Evolutionary conservation across 2,329 filamentous ascomycete species (phyloP).

Genomic region (Phialocephala subalpina): DNA sequence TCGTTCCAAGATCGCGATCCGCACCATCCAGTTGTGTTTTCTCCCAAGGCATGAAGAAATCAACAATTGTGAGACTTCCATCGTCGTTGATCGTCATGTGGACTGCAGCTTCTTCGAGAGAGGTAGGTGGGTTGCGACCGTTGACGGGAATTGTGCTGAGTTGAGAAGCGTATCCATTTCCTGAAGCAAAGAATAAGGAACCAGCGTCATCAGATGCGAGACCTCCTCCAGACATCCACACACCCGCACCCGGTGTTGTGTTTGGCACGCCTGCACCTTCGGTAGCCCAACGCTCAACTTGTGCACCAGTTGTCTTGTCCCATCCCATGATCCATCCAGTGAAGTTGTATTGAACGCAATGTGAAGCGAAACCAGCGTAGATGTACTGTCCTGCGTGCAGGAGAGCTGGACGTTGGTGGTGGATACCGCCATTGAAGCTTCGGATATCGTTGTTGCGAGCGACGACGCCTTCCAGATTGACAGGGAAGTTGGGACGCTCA

Average conservation of each 20-base stretch:
- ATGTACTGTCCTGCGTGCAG: slow-evolving; percentile 55
- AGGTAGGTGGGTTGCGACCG: slow-evolving; percentile 53
- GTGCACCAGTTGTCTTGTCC: slow-evolving; percentile 53
- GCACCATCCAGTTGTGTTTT: slow-evolving; percentile 57
- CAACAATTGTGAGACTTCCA: slow-evolving; percentile 52
- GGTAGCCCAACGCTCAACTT: slow-evolving; percentile 53
- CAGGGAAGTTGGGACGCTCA: slow-evolving; percentile 51
- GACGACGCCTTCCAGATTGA: slow-evolving; percentile 51
- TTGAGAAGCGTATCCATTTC: slow-evolving; percentile 58
- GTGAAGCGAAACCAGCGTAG: slow-evolving; percentile 58
- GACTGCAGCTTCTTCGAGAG: slow-evolving; percentile 57
- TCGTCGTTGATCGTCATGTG: slow-evolving; percentile 55
- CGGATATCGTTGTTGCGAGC: slow-evolving; percentile 55
- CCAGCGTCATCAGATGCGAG: slow-evolving; percentile 55
- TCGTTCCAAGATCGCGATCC: slow-evolving; percentile 57
- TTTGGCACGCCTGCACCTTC: slow-evolving; percentile 52
- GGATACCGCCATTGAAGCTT: slow-evolving; percentile 56
- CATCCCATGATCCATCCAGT: slow-evolving; percentile 58
- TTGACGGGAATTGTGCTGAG: slow-evolving; percentile 51
- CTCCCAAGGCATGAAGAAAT: slow-evolving; percentile 60
- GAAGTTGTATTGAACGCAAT: slow-evolving; percentile 60
- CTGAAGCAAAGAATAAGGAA: slow-evolving; percentile 56
- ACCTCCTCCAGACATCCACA: slow-evolving; percentile 60
- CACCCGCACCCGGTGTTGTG: slow-evolving; percentile 50
- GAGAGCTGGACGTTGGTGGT: slow-evolving; percentile 55